Conservation (phyloP, 768 basidiomycete species). For the Amanita subjunquillea region DNA sequence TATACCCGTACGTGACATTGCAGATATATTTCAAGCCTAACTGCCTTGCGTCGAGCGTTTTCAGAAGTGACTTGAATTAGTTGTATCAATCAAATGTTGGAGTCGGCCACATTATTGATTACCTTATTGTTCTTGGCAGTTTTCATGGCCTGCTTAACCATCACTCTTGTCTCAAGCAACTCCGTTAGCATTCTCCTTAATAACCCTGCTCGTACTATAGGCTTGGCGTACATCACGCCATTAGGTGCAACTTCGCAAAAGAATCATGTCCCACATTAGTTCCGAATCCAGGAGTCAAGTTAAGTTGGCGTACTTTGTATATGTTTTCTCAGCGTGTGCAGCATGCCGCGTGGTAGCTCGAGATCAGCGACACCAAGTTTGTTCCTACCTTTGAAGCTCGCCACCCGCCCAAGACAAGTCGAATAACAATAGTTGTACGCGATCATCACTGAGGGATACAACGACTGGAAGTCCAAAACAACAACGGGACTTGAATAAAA, state of each 20-base stretch:
- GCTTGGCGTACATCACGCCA: slow-evolving; percentile 90
- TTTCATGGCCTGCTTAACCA: slow-evolving; percentile 98
- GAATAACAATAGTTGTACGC: slow-evolving; percentile 98
- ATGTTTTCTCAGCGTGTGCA: slow-evolving; percentile 64
- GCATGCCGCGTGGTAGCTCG: slow-evolving; percentile 51
- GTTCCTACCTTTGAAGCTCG: slow-evolving; percentile 78
- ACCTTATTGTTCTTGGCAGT: slow-evolving; percentile 67
- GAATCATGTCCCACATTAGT: neutral
- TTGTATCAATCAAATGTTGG: neutral
- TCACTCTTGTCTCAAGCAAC: slow-evolving; percentile 87
- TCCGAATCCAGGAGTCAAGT: neutral
- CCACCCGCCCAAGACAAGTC: slow-evolving; percentile 84
- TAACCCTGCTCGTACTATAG: slow-evolving; percentile 72
- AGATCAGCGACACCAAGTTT: slow-evolving; percentile 83
- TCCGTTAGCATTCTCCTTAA: slow-evolving; percentile 89
- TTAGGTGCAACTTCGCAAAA: slow-evolving; percentile 73
- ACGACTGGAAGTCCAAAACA: slow-evolving; percentile 91
- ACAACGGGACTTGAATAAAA: slow-evolving; percentile 90
- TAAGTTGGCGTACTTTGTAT: slow-evolving; percentile 49
- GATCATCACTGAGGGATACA: slow-evolving; percentile 98
- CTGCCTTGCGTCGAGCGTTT: slow-evolving; percentile 84
- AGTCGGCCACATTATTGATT: slow-evolving; percentile 1
- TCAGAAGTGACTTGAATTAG: slow-evolving; percentile 47
- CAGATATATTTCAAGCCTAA: slow-evolving; percentile 90
- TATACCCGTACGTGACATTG: slow-evolving; percentile 95